Evolutionary conservation across 306 rosid species (phyloP).

Genomic region (Sicyos edulis): DNA sequence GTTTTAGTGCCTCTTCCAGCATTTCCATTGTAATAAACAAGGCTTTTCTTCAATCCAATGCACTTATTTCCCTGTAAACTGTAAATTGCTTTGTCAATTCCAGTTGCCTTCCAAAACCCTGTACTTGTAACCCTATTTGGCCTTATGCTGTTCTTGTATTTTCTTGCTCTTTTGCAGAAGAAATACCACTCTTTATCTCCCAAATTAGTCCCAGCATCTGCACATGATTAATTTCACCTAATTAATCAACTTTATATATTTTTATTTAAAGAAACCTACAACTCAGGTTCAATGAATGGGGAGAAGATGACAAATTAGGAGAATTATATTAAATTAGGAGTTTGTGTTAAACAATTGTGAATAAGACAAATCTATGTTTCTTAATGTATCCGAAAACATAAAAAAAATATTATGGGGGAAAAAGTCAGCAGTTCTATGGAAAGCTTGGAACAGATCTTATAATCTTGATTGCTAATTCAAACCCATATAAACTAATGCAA

Average conservation of each 20-base stretch:
- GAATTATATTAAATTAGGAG: background rate
- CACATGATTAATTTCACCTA: background rate
- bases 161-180: conserved; percentile 34
- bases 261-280: background rate
- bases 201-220: conserved; percentile 22
- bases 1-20: conserved; percentile 93
- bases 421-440: background rate
- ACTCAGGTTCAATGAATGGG: background rate
- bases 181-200: conserved; percentile 40
- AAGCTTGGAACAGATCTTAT: conserved; percentile 5
- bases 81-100: conserved; percentile 31
- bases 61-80: conserved; percentile 33
- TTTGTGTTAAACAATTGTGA: background rate
- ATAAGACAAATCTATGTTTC: background rate
- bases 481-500: background rate
- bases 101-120: conserved; percentile 43
- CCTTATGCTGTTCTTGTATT: conserved; percentile 36
- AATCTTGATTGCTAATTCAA: background rate
- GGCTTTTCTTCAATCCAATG: conserved; percentile 77
- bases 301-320: conserved; percentile 12
- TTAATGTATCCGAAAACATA: conserved; percentile 1
- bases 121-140: conserved; percentile 35
- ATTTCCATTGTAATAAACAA: conserved; percentile 75
- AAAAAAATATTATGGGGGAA: background rate
- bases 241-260: background rate